Conservation (phyloP, 2,329 filamentous ascomycete genomes). For the Aureobasidium sp. region DNA sequence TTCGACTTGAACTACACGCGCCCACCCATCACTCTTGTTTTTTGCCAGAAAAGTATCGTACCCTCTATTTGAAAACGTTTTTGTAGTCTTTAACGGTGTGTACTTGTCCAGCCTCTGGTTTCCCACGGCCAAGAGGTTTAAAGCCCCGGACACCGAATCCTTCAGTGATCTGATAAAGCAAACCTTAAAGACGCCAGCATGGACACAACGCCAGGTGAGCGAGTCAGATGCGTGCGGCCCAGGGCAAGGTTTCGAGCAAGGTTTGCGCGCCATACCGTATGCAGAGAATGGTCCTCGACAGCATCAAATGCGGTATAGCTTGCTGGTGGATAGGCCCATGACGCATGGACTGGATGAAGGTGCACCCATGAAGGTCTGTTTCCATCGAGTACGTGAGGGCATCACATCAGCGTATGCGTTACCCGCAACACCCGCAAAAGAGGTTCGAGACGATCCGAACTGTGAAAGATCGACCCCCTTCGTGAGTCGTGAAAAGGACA, state of each 20-base stretch:
- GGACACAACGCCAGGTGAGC: background rate
- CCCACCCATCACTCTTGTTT: background rate
- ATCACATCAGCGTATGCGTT: background rate
- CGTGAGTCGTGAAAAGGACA: background rate
- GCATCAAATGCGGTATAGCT: background rate
- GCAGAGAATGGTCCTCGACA: background rate
- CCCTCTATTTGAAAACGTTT: background rate
- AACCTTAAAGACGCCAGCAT: background rate
- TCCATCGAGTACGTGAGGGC: background rate
- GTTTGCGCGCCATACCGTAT: background rate
- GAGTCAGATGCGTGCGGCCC: background rate
- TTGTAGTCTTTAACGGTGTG: background rate
- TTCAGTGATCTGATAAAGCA: background rate
- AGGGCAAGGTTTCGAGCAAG: slow-evolving; percentile 6
- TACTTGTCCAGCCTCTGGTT: background rate
- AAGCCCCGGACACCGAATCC: background rate
- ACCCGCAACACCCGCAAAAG: too few species aligned
- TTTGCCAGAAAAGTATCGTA: background rate
- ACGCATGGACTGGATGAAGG: background rate
- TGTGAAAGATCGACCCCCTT: background rate
- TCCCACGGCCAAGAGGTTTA: background rate
- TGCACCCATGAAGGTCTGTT: background rate
- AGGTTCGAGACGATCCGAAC: background rate
- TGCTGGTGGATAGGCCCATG: background rate
- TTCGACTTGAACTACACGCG: background rate